A percentile compares a stretch with the other conserved stretches of the same genome.
phyloP scores from a whole-genome alignment of 2,329 filamentous ascomycete genomes.

The Rasamsonia emersonii region DNA sequence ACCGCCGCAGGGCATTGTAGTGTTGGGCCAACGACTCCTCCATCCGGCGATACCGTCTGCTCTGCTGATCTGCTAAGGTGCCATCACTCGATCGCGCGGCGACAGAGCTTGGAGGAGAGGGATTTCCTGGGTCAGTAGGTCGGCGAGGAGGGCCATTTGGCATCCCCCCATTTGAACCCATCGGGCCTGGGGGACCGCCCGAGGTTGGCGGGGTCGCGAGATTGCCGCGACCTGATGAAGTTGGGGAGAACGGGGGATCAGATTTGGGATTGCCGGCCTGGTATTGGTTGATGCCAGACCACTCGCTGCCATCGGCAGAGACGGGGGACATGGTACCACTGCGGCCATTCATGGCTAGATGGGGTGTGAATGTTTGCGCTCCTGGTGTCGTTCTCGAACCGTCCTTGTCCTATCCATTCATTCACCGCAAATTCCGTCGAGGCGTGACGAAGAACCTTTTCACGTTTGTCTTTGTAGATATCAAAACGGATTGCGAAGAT shows the following conservation, averaged over 20 bases:
- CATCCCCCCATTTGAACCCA: constrained; percentile 46
- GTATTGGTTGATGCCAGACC: constrained; percentile 63
- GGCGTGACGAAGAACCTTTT: no score
- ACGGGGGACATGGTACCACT: constrained; percentile 73
- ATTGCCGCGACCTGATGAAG: constrained; percentile 41
- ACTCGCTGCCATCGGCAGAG: constrained; percentile 74
- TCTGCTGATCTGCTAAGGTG: constrained; percentile 58
- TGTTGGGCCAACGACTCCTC: constrained; percentile 72
- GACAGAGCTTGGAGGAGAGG: constrained; percentile 83
- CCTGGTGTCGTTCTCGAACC: no score
- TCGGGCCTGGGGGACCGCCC: constrained; percentile 46
- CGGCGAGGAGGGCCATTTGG: constrained; percentile 17
- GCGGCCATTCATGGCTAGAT: constrained; percentile 61
- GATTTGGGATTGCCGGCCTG: constrained; percentile 41
- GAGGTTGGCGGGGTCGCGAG: constrained; percentile 64
- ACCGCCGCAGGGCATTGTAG: constrained; percentile 69
- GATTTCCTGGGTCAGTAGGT: constrained; percentile 36
- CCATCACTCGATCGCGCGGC: constrained; percentile 68
- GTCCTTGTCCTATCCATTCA: no score
- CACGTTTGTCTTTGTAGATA: no score
- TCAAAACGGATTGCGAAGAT: no score
- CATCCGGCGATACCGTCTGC: constrained; percentile 48
- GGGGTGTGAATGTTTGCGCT: no score
- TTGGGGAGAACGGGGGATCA: constrained; percentile 33
- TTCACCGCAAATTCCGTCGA: no score